These are phyloP conservation scores for Halophytophthora polymorphica DNA, from an alignment of 352 stramenopile species.

Conservation along the genomic window DNA sequence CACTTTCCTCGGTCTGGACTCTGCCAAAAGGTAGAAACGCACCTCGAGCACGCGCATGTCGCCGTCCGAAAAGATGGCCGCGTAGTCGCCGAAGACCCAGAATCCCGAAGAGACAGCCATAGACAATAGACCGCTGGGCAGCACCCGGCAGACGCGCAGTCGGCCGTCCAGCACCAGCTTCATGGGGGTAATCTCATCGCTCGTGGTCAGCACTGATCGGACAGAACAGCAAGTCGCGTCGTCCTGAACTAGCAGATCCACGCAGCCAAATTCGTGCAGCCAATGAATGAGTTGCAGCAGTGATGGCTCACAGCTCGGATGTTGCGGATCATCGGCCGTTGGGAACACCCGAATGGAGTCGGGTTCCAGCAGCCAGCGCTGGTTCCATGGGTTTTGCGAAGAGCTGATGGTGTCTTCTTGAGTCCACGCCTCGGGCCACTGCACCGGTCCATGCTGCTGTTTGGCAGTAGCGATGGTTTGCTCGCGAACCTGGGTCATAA, in stretches of 20 bases:
- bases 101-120: neutral
- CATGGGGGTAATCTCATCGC: slow-evolving; percentile 7
- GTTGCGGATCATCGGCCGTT: neutral
- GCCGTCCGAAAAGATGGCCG: neutral
- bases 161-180: slow-evolving; percentile 23
- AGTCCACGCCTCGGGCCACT: neutral
- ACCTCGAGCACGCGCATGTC: too few species aligned
- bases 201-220: slow-evolving; percentile 2
- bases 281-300: slow-evolving; percentile 10
- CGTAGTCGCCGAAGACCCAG: slow-evolving; percentile 3
- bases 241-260: slow-evolving; percentile 9
- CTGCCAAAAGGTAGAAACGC: too few species aligned
- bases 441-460: neutral
- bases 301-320: neutral
- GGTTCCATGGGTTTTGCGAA: slow-evolving; percentile 10
- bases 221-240: slow-evolving; percentile 3
- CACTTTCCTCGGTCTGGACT: too few species aligned
- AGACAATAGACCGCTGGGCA: slow-evolving; percentile 16
- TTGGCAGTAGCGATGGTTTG: neutral
- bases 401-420: too few species aligned
- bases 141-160: slow-evolving; percentile 18
- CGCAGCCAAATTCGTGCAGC: slow-evolving; percentile 10
- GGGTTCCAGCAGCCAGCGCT: slow-evolving; percentile 21
- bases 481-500: slow-evolving; percentile 8
- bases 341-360: slow-evolving; percentile 7